Base-by-base conservation (phyloP, 352 stramenopile genomes). In the Phytophthora sansomeana region DNA sequence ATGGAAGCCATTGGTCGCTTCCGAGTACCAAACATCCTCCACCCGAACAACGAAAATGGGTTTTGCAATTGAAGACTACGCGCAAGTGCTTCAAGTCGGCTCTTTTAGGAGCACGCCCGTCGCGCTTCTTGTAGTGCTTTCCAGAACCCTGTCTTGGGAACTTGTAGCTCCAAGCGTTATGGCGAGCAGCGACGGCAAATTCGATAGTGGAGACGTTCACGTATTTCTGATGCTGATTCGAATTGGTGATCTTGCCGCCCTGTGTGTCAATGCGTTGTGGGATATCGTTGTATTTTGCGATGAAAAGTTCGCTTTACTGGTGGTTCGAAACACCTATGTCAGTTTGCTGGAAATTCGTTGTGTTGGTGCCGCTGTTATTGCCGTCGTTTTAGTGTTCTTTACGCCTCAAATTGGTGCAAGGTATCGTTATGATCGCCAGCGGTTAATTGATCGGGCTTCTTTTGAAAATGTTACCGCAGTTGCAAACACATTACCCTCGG, bases 121-220 rank as follows among this genome's bases (percentile, higher is more conserved):
- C 30, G 56, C 64, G 11, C 16, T 69, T 9, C 58, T 90, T 11
- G 80, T 72, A n/a, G 6, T 73, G 16, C 17, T 81, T 16, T 75
- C 79, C 6, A 65, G 75, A 21, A n/a, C 85, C 14, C 28, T 90
- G 5, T 77, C 79, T 4, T 90, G 81, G 79, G 71, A 69, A 17
- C 41, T 85, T n/a, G 43, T 90, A n/a, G 32, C 85, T 16, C 81
- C 79, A 8, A 67, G 64, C 8, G 53, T 57, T n/a, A 58, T 69
- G 4, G 55, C 80, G 28, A 75, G 70, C 49, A 46, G 63, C n/a
- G 70, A 78, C 36, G 57, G 61, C 9, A 53, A 72, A 46, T 46
- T 69, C 8, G 42, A 58, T 60, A 71, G 9, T 67, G 57, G 51
- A 24, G 56, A 30, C 8, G 49, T 49, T 43, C 73, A 90, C 55